Evolutionary conservation across 768 basidiomycete species (phyloP).

Genomic region (Hydnomerulius pinastri): DNA sequence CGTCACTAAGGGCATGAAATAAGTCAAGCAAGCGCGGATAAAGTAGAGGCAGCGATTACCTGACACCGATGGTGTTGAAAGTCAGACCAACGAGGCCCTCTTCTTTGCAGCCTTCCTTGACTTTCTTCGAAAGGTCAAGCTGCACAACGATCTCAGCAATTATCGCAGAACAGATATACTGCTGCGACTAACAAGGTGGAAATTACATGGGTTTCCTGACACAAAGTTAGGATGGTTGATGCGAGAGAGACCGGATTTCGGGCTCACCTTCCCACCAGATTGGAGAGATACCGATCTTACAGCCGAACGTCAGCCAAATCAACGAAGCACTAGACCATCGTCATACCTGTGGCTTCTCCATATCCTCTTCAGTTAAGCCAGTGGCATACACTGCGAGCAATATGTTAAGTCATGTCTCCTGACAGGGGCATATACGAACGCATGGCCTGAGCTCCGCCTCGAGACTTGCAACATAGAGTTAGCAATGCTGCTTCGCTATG

Average conservation of each 20-base stretch:
- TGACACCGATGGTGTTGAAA: slow-evolving; percentile 86
- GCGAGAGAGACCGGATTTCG: neutral
- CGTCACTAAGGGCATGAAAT: slow-evolving; percentile 52
- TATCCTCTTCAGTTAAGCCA: slow-evolving; percentile 75
- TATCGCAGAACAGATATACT: neutral
- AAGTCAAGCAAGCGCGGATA: neutral
- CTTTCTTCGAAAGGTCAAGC: slow-evolving; percentile 77
- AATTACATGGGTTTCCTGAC: slow-evolving; percentile 84
- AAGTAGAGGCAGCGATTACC: slow-evolving; percentile 41
- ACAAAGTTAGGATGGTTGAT: neutral
- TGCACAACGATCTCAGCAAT: slow-evolving; percentile 27
- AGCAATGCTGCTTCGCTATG: neutral
- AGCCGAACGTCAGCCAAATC: slow-evolving; percentile 9
- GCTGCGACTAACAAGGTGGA: slow-evolving; percentile 61
- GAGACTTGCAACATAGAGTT: slow-evolving; percentile 38
- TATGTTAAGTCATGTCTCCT: neutral
- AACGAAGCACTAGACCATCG: neutral
- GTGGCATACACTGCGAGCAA: slow-evolving; percentile 62
- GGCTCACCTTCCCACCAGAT: slow-evolving; percentile 87
- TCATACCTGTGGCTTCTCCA: slow-evolving; percentile 79
- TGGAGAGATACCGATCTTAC: slow-evolving; percentile 82
- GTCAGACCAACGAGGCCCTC: slow-evolving; percentile 81
- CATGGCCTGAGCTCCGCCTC: slow-evolving; percentile 86
- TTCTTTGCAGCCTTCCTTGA: slow-evolving; percentile 81
- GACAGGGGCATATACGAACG: slow-evolving; percentile 46